Base-by-base conservation (phyloP, 83 land plant genomes). In the Thuja plicata region DNA sequence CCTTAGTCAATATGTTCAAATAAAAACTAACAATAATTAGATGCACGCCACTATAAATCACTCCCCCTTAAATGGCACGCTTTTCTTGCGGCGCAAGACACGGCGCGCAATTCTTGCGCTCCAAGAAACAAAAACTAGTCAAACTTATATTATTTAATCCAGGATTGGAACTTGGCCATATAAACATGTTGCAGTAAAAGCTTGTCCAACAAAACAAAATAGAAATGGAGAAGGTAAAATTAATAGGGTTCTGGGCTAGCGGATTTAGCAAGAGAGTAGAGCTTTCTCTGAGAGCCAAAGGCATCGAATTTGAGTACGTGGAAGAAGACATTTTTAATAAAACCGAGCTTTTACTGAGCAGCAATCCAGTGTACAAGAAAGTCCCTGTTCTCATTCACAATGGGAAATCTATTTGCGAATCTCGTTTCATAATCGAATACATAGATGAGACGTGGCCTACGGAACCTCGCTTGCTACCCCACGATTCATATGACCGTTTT, bases 191-290 rank as follows among this genome's bases (percentile, higher is more conserved):
- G 2, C 11, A 48, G 52, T 0, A 0, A 48, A 48, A 48, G 52
- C 52, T 48, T 48, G 52, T 48, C 12, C 52, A 48, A 48, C 12
- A 48, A 11, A 48, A 11, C 11, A 48, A 9, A 54, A 71, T 8
- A 40, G 27, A 46, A 48, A 55, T 62, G 82, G 82, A 89, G 83
- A 66, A 79, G 43, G 92, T 92, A 70, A 88, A 52, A 46, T 52
- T 92, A 30, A 50, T 88, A 16, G 89, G 93, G 3, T 45, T 70
- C 5, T 89, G 90, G 93, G 81, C 91, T 15, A 89, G 92, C 60
- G 32, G 62, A 60, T 91, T 9, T 77, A 30, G 76, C 19, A 74
- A 37, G 87, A 87, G 87, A 77, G 89, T 91, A 1, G 74, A 89
- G 76, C 32, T 87, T 34, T 89, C 90, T 85, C 92, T 91, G 8